phyloP scores from a whole-genome alignment of 257 asterid genomes.

The Solanum infundibuliforme region DNA sequence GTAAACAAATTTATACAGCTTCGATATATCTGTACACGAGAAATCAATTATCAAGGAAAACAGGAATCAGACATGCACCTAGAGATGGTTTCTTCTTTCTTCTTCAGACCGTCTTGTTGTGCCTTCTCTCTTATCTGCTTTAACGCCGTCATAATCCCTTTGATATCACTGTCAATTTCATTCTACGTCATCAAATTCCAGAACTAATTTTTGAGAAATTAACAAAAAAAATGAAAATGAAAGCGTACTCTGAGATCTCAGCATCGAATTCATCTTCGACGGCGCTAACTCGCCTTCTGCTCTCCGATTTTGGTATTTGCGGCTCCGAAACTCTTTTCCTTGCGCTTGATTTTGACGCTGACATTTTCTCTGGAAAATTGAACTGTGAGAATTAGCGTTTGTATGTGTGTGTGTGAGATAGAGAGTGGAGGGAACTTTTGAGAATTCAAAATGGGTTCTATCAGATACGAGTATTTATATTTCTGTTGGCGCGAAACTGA shows the following conservation, averaged over 20 bases:
- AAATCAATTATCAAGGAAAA: neutral
- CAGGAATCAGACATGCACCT: slow-evolving; percentile 33
- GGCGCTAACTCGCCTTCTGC: slow-evolving; percentile 31
- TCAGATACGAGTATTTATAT: neutral
- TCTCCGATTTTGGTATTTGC: slow-evolving; percentile 41
- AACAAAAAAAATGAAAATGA: neutral
- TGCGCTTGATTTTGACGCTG: slow-evolving; percentile 42
- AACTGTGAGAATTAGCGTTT: neutral
- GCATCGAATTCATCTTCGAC: slow-evolving; percentile 72
- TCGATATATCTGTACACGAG: neutral
- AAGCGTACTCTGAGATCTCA: slow-evolving; percentile 56
- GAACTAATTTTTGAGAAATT: neutral
- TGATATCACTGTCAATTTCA: slow-evolving; percentile 51
- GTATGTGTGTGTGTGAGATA: neutral
- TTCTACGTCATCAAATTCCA: neutral
- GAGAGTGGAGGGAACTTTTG: neutral
- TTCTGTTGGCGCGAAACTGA: neutral
- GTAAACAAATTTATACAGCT: neutral
- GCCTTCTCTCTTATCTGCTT: slow-evolving; percentile 82
- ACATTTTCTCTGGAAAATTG: slow-evolving; percentile 25
- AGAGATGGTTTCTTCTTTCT: slow-evolving; percentile 85
- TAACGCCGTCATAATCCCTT: slow-evolving; percentile 81
- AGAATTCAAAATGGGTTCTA: neutral
- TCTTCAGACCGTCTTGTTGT: slow-evolving; percentile 77
- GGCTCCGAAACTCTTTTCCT: slow-evolving; percentile 48